Percentiles rank a stretch among this genome's conserved stretches.
Conservation (phyloP, 257 asterid genomes). For the Gentiana straminea region DNA sequence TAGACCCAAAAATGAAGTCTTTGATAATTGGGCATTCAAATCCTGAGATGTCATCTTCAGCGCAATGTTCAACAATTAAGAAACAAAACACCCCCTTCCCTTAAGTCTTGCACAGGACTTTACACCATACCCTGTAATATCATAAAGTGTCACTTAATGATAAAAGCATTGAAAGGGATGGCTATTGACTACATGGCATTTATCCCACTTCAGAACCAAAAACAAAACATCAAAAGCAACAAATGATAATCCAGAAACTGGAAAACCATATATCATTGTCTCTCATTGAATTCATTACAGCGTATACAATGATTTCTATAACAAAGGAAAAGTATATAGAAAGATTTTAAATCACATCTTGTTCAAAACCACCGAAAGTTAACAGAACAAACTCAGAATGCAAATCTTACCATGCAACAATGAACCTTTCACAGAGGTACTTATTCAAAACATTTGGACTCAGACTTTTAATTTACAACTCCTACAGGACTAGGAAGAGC, state of each 20-base stretch:
- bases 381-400: constrained; percentile 4
- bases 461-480: too few species aligned
- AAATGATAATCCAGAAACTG: too few species aligned
- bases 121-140: constrained; percentile 45
- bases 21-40: constrained; percentile 46
- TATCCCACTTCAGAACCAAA: too few species aligned
- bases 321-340: too few species aligned
- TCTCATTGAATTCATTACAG: too few species aligned
- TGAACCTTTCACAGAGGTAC: background rate
- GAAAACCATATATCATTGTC: too few species aligned
- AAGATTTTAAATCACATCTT: background rate
- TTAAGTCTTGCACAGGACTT: constrained; percentile 6
- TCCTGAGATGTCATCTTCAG: constrained; percentile 50
- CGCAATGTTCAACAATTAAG: background rate
- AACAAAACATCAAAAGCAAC: too few species aligned
- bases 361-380: constrained; percentile 3
- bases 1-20: constrained; percentile 49
- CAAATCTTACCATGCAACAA: background rate
- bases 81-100: constrained; percentile 7
- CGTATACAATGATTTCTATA: too few species aligned
- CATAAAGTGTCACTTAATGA: constrained; percentile 16
- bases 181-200: background rate
- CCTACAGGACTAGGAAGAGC: background rate
- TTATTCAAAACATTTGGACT: background rate
- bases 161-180: constrained; percentile 15